A percentile compares a stretch with the other conserved stretches of the same genome.
phyloP scores from a whole-genome alignment of 495 filamentous ascomycete genomes.

The Chaetomium cochliodes region DNA sequence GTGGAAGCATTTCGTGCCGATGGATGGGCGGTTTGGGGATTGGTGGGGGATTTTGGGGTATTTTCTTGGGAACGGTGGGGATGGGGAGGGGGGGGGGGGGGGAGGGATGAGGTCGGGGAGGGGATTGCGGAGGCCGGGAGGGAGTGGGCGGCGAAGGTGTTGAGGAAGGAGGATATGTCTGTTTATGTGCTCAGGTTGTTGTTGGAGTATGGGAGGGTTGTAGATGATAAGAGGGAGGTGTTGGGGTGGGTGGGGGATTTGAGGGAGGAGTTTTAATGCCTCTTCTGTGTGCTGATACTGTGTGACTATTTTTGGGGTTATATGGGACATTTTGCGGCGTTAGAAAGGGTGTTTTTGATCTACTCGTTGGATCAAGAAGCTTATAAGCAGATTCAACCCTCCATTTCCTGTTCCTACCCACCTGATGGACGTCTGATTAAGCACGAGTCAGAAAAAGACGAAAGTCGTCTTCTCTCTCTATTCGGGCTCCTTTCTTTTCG shows the following conservation, averaged over 20 bases:
- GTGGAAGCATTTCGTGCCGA: conserved; percentile 78
- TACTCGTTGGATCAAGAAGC: not conserved
- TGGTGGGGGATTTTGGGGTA: conserved; percentile 77
- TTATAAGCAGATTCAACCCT: not conserved
- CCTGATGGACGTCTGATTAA: too few relatives aligned
- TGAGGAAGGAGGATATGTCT: conserved; percentile 69
- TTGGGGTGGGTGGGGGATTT: conserved; percentile 42
- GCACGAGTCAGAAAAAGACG: too few relatives aligned
- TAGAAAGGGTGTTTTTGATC: too few relatives aligned
- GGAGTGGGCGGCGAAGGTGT: conserved; percentile 64
- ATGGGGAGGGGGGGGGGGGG: conserved; percentile 19
- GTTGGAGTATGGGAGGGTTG: conserved; percentile 68
- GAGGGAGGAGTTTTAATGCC: not conserved
- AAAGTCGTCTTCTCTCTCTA: too few relatives aligned
- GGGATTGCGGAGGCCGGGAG: conserved; percentile 60
- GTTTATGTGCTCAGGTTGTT: conserved; percentile 69
- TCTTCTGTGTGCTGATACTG: too few relatives aligned
- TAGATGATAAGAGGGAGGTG: conserved; percentile 52
- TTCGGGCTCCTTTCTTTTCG: too few relatives aligned
- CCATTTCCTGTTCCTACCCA: too few relatives aligned
- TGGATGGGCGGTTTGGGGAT: conserved; percentile 79
- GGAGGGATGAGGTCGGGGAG: conserved; percentile 40
- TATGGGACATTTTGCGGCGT: too few relatives aligned
- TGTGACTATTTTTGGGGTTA: too few relatives aligned
- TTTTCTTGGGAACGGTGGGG: conserved; percentile 57